A percentile compares a stretch with the other conserved stretches of the same genome.
Conservation (phyloP, 2,329 filamentous ascomycete genomes). For the Pestalotiopsis sp. region DNA sequence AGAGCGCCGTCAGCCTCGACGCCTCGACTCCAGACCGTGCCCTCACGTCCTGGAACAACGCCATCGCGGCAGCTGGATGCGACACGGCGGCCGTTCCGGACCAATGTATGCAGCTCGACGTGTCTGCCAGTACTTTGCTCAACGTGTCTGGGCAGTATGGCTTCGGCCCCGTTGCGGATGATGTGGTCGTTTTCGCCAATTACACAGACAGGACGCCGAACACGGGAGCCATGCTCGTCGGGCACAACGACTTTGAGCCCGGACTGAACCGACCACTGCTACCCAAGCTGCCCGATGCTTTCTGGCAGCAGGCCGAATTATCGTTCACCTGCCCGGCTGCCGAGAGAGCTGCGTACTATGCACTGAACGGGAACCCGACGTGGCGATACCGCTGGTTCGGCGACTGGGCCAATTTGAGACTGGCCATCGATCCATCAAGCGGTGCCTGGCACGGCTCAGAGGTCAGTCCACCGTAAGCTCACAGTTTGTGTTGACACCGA, state of each 20-base stretch:
- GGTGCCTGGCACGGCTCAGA: slow-evolving; percentile 11
- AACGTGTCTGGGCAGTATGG: background rate
- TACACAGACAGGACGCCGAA: background rate
- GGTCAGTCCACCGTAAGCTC: background rate
- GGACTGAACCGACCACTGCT: background rate
- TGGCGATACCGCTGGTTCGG: slow-evolving; percentile 12
- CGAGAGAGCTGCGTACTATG: background rate
- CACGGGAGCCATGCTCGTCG: background rate
- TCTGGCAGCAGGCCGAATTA: slow-evolving; percentile 7
- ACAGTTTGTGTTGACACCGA: background rate
- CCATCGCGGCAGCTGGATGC: background rate
- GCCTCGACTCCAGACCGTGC: background rate
- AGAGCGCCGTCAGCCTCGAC: background rate
- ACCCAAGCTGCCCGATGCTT: background rate
- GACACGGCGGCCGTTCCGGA: background rate
- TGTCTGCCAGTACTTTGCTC: background rate
- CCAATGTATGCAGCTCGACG: background rate
- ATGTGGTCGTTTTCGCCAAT: background rate
- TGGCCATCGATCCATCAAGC: background rate
- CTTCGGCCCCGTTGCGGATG: background rate
- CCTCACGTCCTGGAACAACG: background rate
- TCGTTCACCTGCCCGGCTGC: slow-evolving; percentile 8
- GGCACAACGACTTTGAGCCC: slow-evolving; percentile 6
- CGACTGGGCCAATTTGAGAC: slow-evolving; percentile 1
- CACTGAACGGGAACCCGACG: slow-evolving; percentile 5